A percentile compares a stretch with the other conserved stretches of the same genome.
phyloP scores from a whole-genome alignment of 495 filamentous ascomycete species.

The Aspergillus heteromorphus region DNA sequence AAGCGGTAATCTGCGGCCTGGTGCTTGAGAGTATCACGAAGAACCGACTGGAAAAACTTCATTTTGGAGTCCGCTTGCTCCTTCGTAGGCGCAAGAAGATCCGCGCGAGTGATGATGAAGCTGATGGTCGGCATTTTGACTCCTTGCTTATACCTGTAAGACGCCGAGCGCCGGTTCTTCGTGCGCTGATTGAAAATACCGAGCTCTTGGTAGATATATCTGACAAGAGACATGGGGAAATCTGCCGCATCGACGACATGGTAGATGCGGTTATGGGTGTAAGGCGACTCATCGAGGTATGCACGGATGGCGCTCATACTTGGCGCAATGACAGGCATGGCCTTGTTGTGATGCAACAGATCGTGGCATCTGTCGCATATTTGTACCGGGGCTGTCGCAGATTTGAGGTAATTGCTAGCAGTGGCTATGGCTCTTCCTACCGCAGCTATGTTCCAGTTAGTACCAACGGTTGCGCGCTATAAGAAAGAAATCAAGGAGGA shows the following conservation, averaged over 20 bases:
- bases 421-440: constrained; percentile 29
- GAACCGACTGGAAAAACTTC: constrained; percentile 68
- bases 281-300: constrained; percentile 78
- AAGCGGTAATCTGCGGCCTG: constrained; percentile 56
- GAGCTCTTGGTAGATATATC: constrained; percentile 55
- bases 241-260: constrained; percentile 97
- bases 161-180: constrained; percentile 65
- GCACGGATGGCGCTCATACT: constrained; percentile 68
- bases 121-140: constrained; percentile 60
- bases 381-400: constrained; percentile 26
- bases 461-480: no score
- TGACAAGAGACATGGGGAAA: constrained; percentile 86
- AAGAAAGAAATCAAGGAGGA: no score
- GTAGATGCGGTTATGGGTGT: constrained; percentile 88
- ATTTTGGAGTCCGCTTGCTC: constrained; percentile 75
- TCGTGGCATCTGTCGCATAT: constrained; percentile 85
- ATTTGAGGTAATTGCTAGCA: constrained; percentile 12
- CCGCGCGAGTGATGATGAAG: constrained; percentile 85
- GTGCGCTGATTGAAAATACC: constrained; percentile 61
- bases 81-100: constrained; percentile 76
- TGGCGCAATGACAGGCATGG: constrained; percentile 67
- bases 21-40: constrained; percentile 69
- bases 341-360: constrained; percentile 67
- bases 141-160: constrained; percentile 55
- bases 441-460: no score